Evolutionary conservation across 352 stramenopile species (phyloP).

Genomic region (Pythium oligandrum): DNA sequence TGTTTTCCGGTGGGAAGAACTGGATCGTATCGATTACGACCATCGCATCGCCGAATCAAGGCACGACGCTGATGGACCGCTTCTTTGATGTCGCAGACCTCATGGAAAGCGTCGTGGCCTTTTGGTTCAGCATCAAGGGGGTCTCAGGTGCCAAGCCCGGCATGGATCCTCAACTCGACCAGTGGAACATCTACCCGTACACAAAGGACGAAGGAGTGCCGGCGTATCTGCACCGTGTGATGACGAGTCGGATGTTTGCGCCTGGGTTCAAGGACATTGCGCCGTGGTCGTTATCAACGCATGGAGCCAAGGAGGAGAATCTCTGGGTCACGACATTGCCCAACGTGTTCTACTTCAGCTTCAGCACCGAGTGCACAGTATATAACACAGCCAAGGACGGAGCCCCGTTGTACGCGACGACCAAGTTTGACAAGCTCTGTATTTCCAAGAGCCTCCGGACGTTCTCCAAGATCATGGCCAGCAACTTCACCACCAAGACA

Average conservation of each 20-base stretch:
- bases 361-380: constrained; percentile 30
- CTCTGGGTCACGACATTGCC: constrained; percentile 38
- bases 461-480: too few relatives aligned
- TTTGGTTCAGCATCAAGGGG: background rate
- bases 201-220: constrained; percentile 19
- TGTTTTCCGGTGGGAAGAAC: constrained; percentile 8
- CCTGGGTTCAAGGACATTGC: constrained; percentile 36
- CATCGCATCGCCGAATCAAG: constrained; percentile 8
- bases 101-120: background rate
- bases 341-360: constrained; percentile 59
- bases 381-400: background rate
- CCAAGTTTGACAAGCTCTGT: too few relatives aligned
- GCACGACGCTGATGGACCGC: constrained; percentile 6
- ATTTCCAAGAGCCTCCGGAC: too few relatives aligned
- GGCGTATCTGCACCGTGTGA: constrained; percentile 36
- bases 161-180: constrained; percentile 39
- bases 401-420: too few relatives aligned
- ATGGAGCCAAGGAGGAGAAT: constrained; percentile 41
- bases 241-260: constrained; percentile 29
- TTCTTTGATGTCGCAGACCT: constrained; percentile 6
- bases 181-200: constrained; percentile 35
- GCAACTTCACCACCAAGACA: too few relatives aligned
- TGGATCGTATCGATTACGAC: constrained; percentile 14
- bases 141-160: background rate
- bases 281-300: constrained; percentile 41